phyloP scores from a whole-genome alignment of 2,329 filamentous ascomycete genomes.

The Gyromitra esculenta region DNA sequence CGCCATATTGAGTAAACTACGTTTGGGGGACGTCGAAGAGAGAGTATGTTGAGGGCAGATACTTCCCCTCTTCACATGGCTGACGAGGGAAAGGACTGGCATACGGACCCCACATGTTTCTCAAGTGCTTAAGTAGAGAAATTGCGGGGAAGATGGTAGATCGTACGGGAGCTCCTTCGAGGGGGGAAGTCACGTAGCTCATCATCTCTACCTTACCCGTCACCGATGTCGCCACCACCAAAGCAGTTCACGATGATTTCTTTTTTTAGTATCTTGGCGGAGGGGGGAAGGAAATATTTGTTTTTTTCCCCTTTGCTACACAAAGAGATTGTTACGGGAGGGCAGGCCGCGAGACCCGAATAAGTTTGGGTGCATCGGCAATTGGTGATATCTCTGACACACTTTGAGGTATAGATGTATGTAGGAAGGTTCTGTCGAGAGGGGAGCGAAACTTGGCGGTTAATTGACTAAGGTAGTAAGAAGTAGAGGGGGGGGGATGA shows the following conservation, averaged over 20 bases:
- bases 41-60: neutral
- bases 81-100: neutral
- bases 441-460: neutral
- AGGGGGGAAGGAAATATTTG: neutral
- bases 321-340: constrained; percentile 26
- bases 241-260: constrained; percentile 1
- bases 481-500: neutral
- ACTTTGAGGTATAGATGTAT: neutral
- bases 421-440: neutral
- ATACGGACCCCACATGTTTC: constrained; percentile 16
- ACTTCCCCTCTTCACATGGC: neutral
- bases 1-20: too few species aligned
- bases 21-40: neutral
- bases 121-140: neutral
- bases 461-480: neutral
- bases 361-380: neutral
- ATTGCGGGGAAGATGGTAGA: constrained; percentile 33
- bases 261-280: constrained; percentile 6
- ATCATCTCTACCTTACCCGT: neutral
- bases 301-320: neutral
- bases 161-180: constrained; percentile 31
- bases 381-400: constrained; percentile 29
- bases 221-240: neutral
- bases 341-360: neutral
- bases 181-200: neutral